phyloP scores from a whole-genome alignment of 768 basidiomycete species.

The Tephrocybe sp. region DNA sequence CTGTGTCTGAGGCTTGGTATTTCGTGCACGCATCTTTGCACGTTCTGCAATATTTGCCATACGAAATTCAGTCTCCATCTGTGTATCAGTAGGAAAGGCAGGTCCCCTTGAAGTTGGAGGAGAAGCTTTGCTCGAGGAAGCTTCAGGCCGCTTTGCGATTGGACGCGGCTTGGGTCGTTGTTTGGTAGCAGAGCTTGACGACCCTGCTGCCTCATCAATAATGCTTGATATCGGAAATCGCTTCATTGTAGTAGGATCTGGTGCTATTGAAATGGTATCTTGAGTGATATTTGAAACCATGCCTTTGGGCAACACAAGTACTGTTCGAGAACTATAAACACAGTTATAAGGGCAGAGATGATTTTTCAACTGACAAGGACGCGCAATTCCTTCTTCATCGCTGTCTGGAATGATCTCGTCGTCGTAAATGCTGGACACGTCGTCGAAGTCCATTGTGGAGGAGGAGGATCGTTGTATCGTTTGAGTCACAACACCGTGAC shows the following conservation, averaged over 20 bases:
- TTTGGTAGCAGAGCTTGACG: conserved; percentile 15
- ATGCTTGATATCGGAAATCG: conserved; percentile 2
- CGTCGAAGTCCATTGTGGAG: conserved; percentile 10
- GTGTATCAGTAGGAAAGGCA: conserved; percentile 2
- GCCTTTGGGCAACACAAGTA: too few species aligned
- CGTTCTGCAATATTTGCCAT: conserved; percentile 53
- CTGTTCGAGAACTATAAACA: too few species aligned
- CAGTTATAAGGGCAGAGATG: too few species aligned
- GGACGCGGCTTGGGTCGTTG: conserved; percentile 34
- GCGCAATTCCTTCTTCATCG: conserved; percentile 32
- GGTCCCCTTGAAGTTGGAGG: neutral
- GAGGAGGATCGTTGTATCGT: neutral
- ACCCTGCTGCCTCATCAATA: neutral
- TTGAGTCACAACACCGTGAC: conserved; percentile 18
- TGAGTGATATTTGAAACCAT: conserved; percentile 3
- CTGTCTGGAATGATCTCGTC: conserved; percentile 54
- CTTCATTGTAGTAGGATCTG: neutral
- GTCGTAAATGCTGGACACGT: conserved; percentile 15
- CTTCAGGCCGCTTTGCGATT: conserved; percentile 10
- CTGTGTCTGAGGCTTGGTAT: conserved; percentile 20
- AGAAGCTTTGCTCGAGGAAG: conserved; percentile 2
- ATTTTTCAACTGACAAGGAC: neutral
- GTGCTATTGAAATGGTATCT: conserved; percentile 11
- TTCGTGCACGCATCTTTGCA: conserved; percentile 54
- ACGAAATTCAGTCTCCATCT: conserved; percentile 16